Base-by-base conservation (phyloP, 495 filamentous ascomycete genomes). In the Podospora comata region DNA sequence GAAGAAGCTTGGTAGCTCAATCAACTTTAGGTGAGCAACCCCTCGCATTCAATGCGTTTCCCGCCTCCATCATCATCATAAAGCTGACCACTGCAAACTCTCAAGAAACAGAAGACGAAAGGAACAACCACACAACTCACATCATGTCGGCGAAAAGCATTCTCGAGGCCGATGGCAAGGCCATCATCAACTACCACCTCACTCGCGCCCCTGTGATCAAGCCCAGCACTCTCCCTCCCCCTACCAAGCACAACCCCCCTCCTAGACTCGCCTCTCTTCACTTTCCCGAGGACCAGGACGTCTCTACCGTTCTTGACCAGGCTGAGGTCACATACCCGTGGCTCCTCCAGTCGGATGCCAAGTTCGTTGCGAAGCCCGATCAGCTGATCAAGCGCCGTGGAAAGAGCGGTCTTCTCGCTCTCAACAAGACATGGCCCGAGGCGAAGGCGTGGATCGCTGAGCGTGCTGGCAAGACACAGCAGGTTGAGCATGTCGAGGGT, bases 181-280 rank as follows among this genome's bases (percentile, higher is more conserved):
- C 95, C 85, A 98, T 99, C 86, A 85, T 99, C 86, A 97, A 97
- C 90, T 99, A 97, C 86, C 95, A 99, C 88, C 94, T 99, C 85
- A 99, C 95, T 73, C 91, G 95, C 76, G 93, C 95, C 68, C 90
- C 94, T 67, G 90, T 97, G 78, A 97, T 99, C 88, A 97, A 97
- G 89, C 93, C 95, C 63, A 92, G 93, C 75, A 92, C 96, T 80
- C 92, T 99, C 27, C 93, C 95, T 71, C 77, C 87, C 71, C 85
- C 92, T 70, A 77, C 88, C 68, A 95, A 88, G 79, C 95, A 99
- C 88, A 98, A 98, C 84, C 84, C 95, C 70, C 87, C 96, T 65
- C 82, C 95, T 74, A 92, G 89, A 79, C 91, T 99, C 70, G 94
- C 94, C 62, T 92, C 92, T 60, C 87, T 99, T 70, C 85, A 93